These are phyloP conservation scores for Ustilago bromivora DNA, from an alignment of 1,284 basidiomycete genomes.

Conservation along the genomic window DNA sequence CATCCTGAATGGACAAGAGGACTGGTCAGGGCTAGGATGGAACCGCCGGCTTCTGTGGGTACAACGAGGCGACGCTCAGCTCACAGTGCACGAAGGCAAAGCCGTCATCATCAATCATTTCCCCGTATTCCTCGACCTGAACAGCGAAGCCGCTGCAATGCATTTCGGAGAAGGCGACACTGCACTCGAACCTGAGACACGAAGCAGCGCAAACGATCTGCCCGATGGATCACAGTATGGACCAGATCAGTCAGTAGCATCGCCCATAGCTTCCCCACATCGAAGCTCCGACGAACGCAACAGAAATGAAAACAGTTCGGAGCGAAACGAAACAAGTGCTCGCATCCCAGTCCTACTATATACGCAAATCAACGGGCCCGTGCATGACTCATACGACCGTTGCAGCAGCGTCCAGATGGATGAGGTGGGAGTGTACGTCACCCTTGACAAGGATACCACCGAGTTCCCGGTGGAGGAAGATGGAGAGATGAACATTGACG, in stretches of 20 bases:
- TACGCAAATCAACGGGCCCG: conserved; percentile 1
- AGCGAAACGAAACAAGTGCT: background rate
- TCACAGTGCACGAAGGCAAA: conserved; percentile 51
- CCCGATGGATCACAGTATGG: background rate
- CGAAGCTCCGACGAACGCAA: no score
- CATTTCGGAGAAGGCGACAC: background rate
- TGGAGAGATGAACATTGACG: background rate
- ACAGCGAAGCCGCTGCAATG: background rate
- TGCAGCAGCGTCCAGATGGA: conserved; percentile 56
- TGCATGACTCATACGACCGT: conserved; percentile 5
- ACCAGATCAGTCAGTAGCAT: background rate
- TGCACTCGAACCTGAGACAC: background rate
- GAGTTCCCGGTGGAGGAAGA: background rate
- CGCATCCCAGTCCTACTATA: conserved; percentile 22
- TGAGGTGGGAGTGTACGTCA: conserved; percentile 25
- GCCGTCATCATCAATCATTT: conserved; percentile 40
- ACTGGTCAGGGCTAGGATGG: conserved; percentile 23
- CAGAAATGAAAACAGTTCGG: background rate
- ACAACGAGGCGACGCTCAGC: conserved; percentile 25
- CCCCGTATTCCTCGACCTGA: conserved; percentile 21
- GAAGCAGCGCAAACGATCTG: background rate
- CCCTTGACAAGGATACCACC: conserved; percentile 11
- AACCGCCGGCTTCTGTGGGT: conserved; percentile 42
- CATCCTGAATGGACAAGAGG: conserved; percentile 8
- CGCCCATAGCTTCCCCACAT: background rate